Evolutionary conservation across 768 basidiomycete genomes (phyloP), one percentile per base, ranked within the genome.

Genomic region (Boletus huronensis): DNA sequence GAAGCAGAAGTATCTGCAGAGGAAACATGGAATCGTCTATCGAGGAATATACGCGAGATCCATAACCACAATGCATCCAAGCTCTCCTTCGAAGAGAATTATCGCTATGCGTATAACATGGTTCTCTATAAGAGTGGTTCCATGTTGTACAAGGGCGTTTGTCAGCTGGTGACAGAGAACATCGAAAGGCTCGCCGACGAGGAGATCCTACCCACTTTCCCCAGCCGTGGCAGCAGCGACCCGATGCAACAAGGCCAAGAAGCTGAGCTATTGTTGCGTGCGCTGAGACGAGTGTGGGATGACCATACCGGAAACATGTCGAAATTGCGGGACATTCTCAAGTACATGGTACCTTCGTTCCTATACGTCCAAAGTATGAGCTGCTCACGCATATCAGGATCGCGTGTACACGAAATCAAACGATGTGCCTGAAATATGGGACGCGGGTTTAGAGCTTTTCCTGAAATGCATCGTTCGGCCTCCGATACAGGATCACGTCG

Each of bases 91-190:
- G 92, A 98, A 69, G 94, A 95, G 73, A 91, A 93, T 60, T 93
- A 97, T 69, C 82, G 96, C 40, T 93, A 89, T 69, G 93, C 88
- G 19, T 97, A 97, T 74, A 93, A 94, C 67, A 85, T 98, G 82
- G 94, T 97, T 5, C 80, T 97, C 5, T 81, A 87, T 65, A 91
- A 90, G 68, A 81, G 87, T 50, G 93, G 93, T 3, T 85, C 87
- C 53, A 82, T 80, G 73, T 77, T 99, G 23, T 98, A 98, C 72
- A 84, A 85, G 34, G 95, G 94, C 5, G 84, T 96, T 41, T 85
- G 78, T 53, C 72, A 79, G 43, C 83, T 98, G 31, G 82, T 99
- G 40, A 75, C 80, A 11, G 85, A 90, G 62, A 91, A 99, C 66
- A 80, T 99, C 35, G 84, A 93, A 49, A 74, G 78, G 40, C 82